These are phyloP conservation scores for Hondaea fermentalgiana DNA, from an alignment of 108 stramenopile genomes.

Conservation along the genomic window DNA sequence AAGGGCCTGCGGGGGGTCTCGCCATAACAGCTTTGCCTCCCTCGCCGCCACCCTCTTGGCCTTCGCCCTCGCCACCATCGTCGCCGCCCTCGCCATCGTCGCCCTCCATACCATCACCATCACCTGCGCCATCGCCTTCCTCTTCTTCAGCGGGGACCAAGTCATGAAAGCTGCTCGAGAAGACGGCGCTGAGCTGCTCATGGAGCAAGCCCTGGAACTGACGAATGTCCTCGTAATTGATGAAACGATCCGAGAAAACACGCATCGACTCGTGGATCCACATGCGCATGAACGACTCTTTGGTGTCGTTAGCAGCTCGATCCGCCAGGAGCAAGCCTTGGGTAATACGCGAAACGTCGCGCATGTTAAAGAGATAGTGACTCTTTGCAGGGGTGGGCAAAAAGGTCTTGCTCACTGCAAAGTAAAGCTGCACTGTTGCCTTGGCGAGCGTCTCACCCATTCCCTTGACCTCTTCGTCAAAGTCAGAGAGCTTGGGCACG, in stretches of 20 bases:
- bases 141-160: constrained; percentile 21
- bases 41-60: not conserved
- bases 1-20: constrained; percentile 18
- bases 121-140: not conserved
- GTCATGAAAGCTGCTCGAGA: constrained; percentile 24
- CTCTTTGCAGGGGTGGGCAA: constrained; percentile 51
- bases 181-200: constrained; percentile 29
- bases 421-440: constrained; percentile 46
- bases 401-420: constrained; percentile 38
- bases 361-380: constrained; percentile 57
- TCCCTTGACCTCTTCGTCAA: constrained; percentile 53
- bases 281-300: constrained; percentile 39
- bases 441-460: constrained; percentile 29
- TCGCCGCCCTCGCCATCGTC: not conserved
- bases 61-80: not conserved
- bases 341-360: constrained; percentile 53
- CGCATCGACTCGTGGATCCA: constrained; percentile 59
- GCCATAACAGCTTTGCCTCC: not conserved
- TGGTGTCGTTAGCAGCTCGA: constrained; percentile 23
- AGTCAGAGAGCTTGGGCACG: constrained; percentile 36
- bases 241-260: constrained; percentile 52
- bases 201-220: constrained; percentile 33
- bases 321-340: constrained; percentile 47
- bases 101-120: not conserved
- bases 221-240: constrained; percentile 31